Base-by-base conservation (phyloP, 768 basidiomycete species). In the Boletus rufocinnamomeus region DNA sequence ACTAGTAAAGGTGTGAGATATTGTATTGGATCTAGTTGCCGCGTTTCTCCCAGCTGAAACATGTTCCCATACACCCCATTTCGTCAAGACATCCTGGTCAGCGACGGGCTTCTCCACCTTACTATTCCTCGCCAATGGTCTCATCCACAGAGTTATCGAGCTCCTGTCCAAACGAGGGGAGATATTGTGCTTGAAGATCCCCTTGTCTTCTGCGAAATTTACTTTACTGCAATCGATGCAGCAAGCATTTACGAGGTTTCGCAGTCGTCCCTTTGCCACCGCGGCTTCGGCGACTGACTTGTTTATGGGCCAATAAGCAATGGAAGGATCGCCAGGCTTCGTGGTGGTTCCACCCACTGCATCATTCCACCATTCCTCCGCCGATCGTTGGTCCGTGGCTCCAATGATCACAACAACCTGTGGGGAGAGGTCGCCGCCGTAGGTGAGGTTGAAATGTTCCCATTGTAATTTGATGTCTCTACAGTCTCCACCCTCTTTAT, bases 391-490 rank as follows among this genome's bases (percentile, higher is more conserved):
- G 25, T 66, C 54, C 4, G 43, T 50, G 6, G 63, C 60, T 45
- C 69, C 69, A 6, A 59, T 48, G 47, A 69, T 13, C 19, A 70
- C 34, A n/a, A 68, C 58, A 9, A 70, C 59, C 23, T 63, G 63
- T 27, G 68, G 69, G 7, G 68, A 65, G 47, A 69, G 67, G 19
- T 68, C 69, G 14, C 68, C 68, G 3, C 68, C 63, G 17, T 69
- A 69, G 28, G 61, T 59, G 47, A 50, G 7, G n/a, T 61, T 59
- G 54, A 69, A 69, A 54, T 66, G 38, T 6, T 69, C 59, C 66
- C 68, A 70, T 57, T 68, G 63, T 23, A 13, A 37, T 59, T 32
- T 68, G 50, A 68, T 57, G 23, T 61, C 54, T 47, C 14, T 11
- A 21, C 21, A 46, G 1, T 50, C 57, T 27, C 25, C 50, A 7